Evolutionary conservation across 2,329 filamentous ascomycete species (phyloP), one percentile per base, ranked within the genome.

Genomic region (Hypoxylon sp.): DNA sequence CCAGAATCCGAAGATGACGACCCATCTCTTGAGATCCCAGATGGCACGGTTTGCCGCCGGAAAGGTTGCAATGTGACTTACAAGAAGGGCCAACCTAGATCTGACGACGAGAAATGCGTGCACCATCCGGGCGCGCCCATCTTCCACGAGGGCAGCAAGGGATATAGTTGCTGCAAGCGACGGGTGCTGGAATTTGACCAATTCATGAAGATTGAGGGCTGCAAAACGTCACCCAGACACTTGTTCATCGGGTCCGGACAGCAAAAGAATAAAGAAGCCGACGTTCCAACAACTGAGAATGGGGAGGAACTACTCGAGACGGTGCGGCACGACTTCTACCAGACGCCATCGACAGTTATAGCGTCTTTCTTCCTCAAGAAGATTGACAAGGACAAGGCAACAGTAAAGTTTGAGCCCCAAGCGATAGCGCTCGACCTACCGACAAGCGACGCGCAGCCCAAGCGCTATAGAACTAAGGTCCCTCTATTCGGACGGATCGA

Each of bases 91-190:
- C 77, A 82, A 45, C 79, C 82, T 32, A 83, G 92, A 70, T 73
- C 75, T 3, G 88, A 91, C 30, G 87, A 84, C 0, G 94, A 97
- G 82, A 84, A 88, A 66, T 99, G 96, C 77, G 85, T 92, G 48
- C 90, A 97, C 76, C 96, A 99, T 80, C 94, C 96, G 0, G 96
- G 96, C 3, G 88, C 87, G 21, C 93, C 96, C 23, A 90, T 99
- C 71, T 99, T 99, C 82, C 96, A 99, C 78, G 96, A 99, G 82
- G 96, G 96, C 34, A 97, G 93, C 81, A 99, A 99, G 83, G 96
- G 96, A 1, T 99, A 96, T 85, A 94, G 90, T 64, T 99, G 96
- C 84, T 99, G 96, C 82, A 98, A 98, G 87, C 86, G 93, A 74
- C 87, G 94, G 37, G 96, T 99, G 62, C 82, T 99, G 63, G 96